Conservation (phyloP, 257 asterid genomes). For the Solanum gandarillasii region DNA sequence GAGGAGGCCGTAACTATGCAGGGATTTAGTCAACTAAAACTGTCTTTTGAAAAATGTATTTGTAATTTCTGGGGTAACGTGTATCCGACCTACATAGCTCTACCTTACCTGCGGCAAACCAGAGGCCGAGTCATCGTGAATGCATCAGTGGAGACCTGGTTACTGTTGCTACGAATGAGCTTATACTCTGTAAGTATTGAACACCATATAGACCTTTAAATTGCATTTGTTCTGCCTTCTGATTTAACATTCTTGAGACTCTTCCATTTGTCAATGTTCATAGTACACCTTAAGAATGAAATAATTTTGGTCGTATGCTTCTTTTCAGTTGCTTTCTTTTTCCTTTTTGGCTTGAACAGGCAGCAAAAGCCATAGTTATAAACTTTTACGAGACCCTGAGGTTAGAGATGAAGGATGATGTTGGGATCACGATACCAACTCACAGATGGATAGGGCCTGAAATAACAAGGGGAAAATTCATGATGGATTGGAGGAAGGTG, state of each 20-base stretch:
- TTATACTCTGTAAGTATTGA: conserved; percentile 44
- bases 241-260: background rate
- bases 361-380: conserved; percentile 64
- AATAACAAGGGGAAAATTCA: conserved; percentile 46
- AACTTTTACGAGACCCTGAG: conserved; percentile 75
- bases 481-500: conserved; percentile 68
- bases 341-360: conserved; percentile 21
- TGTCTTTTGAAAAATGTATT: no score
- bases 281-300: background rate
- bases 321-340: background rate
- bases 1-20: no score
- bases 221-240: background rate
- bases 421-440: conserved; percentile 70
- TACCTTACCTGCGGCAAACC: conserved; percentile 56
- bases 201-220: background rate
- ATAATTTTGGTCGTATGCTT: background rate
- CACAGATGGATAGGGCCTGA: conserved; percentile 86
- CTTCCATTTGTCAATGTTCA: background rate
- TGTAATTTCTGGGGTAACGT: conserved; percentile 82
- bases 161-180: conserved; percentile 89
- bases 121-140: conserved; percentile 66
- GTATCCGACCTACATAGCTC: conserved; percentile 67
- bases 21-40: no score
- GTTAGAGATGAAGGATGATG: conserved; percentile 60
- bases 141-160: conserved; percentile 78